Base-by-base conservation (phyloP, 345 rosid species). In the Moricandia moricandioides region DNA sequence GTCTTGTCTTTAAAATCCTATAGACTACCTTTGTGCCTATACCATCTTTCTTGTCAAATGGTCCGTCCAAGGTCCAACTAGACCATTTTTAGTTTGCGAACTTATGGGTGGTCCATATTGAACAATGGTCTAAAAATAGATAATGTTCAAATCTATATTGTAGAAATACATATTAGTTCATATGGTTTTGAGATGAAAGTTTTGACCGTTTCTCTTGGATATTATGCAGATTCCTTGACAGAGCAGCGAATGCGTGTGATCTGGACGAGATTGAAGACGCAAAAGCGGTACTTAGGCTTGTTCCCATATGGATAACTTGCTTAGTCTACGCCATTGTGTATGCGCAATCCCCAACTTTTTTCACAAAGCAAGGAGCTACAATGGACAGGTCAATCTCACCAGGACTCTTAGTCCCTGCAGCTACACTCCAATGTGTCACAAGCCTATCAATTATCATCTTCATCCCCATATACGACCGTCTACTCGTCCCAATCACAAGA, bases 231-330 rank as follows among this genome's bases (percentile, higher is more conserved):
- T 87, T 83, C 77, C 81, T 85, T 8, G 72, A 87, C 71, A 83
- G 84, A 64, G 86, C 88, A 14, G 71, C 72, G n/a, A 7, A 67
- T 14, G 68, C 82, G 8, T 76, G 81, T 21, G 80, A 79, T 40
- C 35, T 79, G 73, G 70, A 24, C 7, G 84, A 83, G 47, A 76
- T 87, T 68, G 87, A 85, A 72, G 87, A 85, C 62, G 86, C 84
- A 16, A 87, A 83, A 78, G 64, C 85, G 3, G 58, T 76, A 40
- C 65, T 83, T 4, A 77, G 80, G 72, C 85, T 83, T 54, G 69
- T 69, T 54, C 91, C 87, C 29, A 82, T 87, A 65, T 83, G 91
- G 87, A 56, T 76, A 24, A 70, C 87, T 30, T 56, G 82, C 2
- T 87, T 49, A 49, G 55, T 49, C 8, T 49, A 49, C 21, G 21